Evolutionary conservation across 805 yeast genomes (phyloP).

Genomic region (Saccharomyces paradoxus): DNA sequence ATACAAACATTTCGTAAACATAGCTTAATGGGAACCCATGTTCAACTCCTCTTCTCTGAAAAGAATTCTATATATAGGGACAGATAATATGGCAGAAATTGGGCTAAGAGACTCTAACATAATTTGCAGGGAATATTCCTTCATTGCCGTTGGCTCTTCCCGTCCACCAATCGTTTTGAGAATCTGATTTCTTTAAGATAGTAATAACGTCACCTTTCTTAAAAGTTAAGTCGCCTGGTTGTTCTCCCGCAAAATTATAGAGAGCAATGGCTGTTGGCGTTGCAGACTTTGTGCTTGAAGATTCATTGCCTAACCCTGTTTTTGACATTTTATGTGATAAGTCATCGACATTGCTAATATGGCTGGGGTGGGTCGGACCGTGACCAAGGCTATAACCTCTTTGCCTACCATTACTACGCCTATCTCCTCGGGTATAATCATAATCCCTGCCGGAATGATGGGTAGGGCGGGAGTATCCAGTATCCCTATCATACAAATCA

Average conservation of each 20-base stretch:
- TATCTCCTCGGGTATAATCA: neutral
- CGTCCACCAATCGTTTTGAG: conserved; percentile 98
- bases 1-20: neutral
- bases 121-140: conserved; percentile 96
- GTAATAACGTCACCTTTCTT: conserved; percentile 90
- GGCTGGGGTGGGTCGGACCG: conserved; percentile 22
- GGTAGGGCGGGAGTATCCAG: neutral
- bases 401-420: neutral
- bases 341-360: conserved; percentile 30
- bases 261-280: conserved; percentile 80
- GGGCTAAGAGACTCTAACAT: conserved; percentile 58
- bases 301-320: conserved; percentile 10
- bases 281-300: conserved; percentile 6
- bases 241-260: conserved; percentile 84
- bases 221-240: conserved; percentile 86
- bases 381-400: conserved; percentile 1
- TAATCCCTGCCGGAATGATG: neutral
- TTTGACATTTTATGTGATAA: conserved; percentile 32
- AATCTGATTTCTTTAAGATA: conserved; percentile 74
- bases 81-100: neutral
- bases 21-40: neutral
- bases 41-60: neutral
- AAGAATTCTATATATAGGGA: neutral
- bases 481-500: neutral
- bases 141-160: conserved; percentile 76